A percentile compares a stretch with the other conserved stretches of the same genome.
Conservation (phyloP, 2,329 filamentous ascomycete species). For the Arthrobotrys sinensis region DNA sequence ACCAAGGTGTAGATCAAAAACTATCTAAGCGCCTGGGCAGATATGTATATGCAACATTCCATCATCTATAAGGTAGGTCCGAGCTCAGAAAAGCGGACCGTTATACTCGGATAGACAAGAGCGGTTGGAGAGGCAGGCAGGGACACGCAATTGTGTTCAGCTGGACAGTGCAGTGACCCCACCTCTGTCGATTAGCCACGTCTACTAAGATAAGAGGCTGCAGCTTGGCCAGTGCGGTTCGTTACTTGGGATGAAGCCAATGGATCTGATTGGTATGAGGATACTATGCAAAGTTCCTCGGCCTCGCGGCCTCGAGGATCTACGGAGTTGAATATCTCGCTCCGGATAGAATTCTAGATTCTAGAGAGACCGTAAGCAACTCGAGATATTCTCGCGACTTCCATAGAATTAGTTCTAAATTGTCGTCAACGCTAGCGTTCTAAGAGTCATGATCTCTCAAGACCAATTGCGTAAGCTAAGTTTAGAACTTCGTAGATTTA, state of each 20-base stretch:
- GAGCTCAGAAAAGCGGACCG: conserved; percentile 23
- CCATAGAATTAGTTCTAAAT: background rate
- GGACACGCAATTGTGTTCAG: conserved; percentile 11
- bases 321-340: conserved; percentile 14
- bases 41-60: conserved; percentile 1
- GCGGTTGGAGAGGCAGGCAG: background rate
- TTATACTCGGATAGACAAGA: conserved; percentile 9
- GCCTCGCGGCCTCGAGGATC: background rate
- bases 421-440: background rate
- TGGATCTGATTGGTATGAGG: background rate
- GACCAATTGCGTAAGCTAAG: background rate
- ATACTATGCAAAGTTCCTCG: background rate
- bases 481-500: background rate
- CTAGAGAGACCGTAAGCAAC: background rate
- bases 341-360: conserved; percentile 5
- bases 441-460: background rate
- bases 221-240: background rate
- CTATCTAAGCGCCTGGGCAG: conserved; percentile 19
- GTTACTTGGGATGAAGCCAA: background rate
- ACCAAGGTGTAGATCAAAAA: conserved; percentile 11
- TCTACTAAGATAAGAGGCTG: background rate
- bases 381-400: background rate
- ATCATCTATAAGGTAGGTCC: conserved; percentile 4
- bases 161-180: conserved; percentile 16
- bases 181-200: background rate